phyloP scores from a whole-genome alignment of 1,139 yeast species.

The Petasospora fabianii region DNA sequence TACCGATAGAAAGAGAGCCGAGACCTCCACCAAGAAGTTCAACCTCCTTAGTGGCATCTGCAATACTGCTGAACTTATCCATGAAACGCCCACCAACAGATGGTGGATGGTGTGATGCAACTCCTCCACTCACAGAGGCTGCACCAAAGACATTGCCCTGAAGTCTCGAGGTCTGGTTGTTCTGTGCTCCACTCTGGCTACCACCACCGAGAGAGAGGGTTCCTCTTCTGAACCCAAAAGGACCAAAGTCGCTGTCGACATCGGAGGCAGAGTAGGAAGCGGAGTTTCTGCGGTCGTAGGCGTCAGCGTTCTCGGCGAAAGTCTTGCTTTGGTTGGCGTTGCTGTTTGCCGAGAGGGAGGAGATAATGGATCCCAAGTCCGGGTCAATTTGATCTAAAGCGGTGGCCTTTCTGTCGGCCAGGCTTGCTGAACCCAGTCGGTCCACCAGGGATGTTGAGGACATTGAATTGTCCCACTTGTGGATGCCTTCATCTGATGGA shows the following conservation, averaged over 20 bases:
- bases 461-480: conserved; percentile 12
- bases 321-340: conserved; percentile 23
- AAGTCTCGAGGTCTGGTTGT: conserved; percentile 24
- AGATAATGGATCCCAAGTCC: conserved; percentile 46
- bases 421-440: conserved; percentile 14
- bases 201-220: conserved; percentile 42
- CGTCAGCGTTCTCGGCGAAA: conserved; percentile 25
- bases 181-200: conserved; percentile 29
- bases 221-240: conserved; percentile 46
- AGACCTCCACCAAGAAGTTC: conserved; percentile 44
- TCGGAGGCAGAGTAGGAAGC: conserved; percentile 28
- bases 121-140: conserved; percentile 60
- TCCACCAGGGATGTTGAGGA: conserved; percentile 10
- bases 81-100: conserved; percentile 46
- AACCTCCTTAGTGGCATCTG: conserved; percentile 75
- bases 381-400: conserved; percentile 24
- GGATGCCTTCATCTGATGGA: conserved; percentile 2
- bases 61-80: conserved; percentile 69
- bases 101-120: conserved; percentile 27
- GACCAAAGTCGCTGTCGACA: conserved; percentile 43
- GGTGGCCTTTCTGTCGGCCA: conserved; percentile 9
- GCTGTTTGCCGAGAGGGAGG: conserved; percentile 31
- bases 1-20: conserved; percentile 32
- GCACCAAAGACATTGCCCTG: conserved; percentile 39
- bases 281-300: conserved; percentile 33